Percentiles rank a stretch among this genome's conserved stretches.
phyloP scores from a whole-genome alignment of 2,329 filamentous ascomycete genomes.

The Colletotrichum liriopes region DNA sequence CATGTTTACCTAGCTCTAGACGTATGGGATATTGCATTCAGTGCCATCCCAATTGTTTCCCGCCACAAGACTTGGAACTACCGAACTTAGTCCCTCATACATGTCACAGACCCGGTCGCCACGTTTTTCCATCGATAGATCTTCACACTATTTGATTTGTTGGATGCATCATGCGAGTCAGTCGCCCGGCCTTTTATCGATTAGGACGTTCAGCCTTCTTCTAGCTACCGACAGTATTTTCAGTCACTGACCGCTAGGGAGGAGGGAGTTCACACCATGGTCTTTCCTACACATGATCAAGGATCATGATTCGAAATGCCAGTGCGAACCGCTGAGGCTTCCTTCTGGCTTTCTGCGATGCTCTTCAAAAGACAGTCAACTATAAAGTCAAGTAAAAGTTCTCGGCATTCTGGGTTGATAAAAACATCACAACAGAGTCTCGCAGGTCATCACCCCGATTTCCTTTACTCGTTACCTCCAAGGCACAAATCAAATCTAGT shows the following conservation, averaged over 20 bases:
- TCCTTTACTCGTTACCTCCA: neutral
- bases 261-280: conserved; percentile 8
- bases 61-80: neutral
- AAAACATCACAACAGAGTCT: too few relatives aligned
- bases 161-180: conserved; percentile 24
- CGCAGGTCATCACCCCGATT: neutral
- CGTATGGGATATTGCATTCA: neutral
- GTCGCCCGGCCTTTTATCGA: neutral
- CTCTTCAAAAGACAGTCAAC: neutral
- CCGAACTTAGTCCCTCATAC: conserved; percentile 1
- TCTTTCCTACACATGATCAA: conserved; percentile 10
- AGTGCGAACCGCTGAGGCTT: neutral
- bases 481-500: neutral
- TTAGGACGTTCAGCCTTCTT: neutral
- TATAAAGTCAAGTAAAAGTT: neutral
- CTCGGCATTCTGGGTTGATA: neutral
- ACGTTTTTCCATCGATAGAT: conserved; percentile 44
- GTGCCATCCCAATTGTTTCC: neutral
- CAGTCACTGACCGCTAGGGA: conserved; percentile 17
- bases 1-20: conserved; percentile 1
- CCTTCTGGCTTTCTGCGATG: neutral
- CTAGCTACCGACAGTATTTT: neutral
- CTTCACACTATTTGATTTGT: conserved; percentile 38
- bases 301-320: conserved; percentile 8
- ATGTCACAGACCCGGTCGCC: conserved; percentile 39